Percentiles rank a stretch among this genome's conserved stretches.
These are phyloP conservation scores for Gaeumannomyces sp. DNA, from an alignment of 2,329 filamentous ascomycete species.

Conservation along the genomic window DNA sequence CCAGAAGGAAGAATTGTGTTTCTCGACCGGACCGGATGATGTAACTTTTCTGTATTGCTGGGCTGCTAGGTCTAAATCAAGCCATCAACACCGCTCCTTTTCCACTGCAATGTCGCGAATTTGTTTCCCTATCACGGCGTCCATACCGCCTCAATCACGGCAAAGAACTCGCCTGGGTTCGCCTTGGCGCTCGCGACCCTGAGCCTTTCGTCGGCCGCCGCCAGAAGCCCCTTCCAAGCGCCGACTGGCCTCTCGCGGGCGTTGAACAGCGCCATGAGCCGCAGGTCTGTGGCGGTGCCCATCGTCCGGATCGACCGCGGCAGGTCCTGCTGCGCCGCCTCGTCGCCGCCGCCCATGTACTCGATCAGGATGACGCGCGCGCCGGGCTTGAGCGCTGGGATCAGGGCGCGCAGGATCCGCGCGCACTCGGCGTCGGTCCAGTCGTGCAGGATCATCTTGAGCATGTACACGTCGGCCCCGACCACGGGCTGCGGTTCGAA, in stretches of 20 bases:
- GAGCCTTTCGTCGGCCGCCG: slow-evolving; percentile 13
- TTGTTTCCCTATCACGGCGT: not conserved
- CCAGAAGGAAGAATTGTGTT: too few species aligned
- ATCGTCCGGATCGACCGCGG: slow-evolving; percentile 5
- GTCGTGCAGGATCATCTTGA: slow-evolving; percentile 51
- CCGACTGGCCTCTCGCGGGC: slow-evolving; percentile 16
- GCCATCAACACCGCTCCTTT: not conserved
- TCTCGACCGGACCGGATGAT: too few species aligned
- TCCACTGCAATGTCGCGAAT: not conserved
- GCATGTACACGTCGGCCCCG: slow-evolving; percentile 42
- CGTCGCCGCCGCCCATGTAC: slow-evolving; percentile 7
- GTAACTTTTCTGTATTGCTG: too few species aligned
- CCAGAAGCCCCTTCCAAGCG: slow-evolving; percentile 17
- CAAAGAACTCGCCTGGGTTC: slow-evolving; percentile 7
- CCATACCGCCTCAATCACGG: slow-evolving; percentile 10
- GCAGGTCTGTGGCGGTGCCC: slow-evolving; percentile 10
- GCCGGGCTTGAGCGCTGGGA: slow-evolving; percentile 39
- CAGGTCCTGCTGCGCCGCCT: not conserved
- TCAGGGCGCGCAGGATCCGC: slow-evolving; percentile 30
- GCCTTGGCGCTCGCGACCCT: slow-evolving; percentile 3
- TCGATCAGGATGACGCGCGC: slow-evolving; percentile 32
- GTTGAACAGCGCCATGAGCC: slow-evolving; percentile 16
- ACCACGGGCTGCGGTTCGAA: slow-evolving; percentile 24
- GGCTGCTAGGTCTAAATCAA: too few species aligned
- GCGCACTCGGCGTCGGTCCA: slow-evolving; percentile 40